These are phyloP conservation scores for Scheffersomyces spartinae DNA, from an alignment of 805 yeast genomes.

Conservation along the genomic window DNA sequence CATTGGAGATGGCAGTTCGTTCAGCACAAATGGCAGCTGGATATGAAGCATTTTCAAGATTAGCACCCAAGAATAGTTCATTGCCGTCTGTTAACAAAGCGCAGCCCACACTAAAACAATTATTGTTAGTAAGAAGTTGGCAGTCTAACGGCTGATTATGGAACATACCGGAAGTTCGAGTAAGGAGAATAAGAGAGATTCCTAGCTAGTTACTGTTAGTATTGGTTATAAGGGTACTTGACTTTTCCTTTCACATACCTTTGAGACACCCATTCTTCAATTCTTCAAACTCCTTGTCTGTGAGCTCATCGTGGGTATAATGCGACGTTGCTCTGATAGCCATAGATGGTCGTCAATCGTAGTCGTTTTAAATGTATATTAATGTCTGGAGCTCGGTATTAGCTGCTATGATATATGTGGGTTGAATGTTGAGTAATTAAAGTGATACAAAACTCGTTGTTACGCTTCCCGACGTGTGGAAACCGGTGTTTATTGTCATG, in stretches of 20 bases:
- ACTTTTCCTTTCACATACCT: constrained; percentile 9
- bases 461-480: too few species aligned
- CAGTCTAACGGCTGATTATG: neutral
- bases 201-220: constrained; percentile 28
- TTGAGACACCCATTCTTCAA: constrained; percentile 9
- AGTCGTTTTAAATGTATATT: too few species aligned
- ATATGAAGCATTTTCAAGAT: constrained; percentile 88
- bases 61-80: constrained; percentile 57
- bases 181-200: constrained; percentile 56
- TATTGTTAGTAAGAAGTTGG: constrained; percentile 6
- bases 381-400: too few species aligned
- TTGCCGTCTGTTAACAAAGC: constrained; percentile 45
- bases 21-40: constrained; percentile 73
- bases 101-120: constrained; percentile 59
- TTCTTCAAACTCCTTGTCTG: constrained; percentile 9
- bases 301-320: constrained; percentile 9
- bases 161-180: constrained; percentile 48
- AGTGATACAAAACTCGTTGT: too few species aligned
- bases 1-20: constrained; percentile 49
- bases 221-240: neutral
- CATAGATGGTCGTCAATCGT: too few species aligned
- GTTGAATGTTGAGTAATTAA: too few species aligned
- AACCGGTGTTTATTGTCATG: too few species aligned
- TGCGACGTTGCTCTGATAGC: too few species aligned
- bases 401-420: too few species aligned